Evolutionary conservation across 2,329 filamentous ascomycete genomes (phyloP).

Genomic region (Alternaria arborescens): DNA sequence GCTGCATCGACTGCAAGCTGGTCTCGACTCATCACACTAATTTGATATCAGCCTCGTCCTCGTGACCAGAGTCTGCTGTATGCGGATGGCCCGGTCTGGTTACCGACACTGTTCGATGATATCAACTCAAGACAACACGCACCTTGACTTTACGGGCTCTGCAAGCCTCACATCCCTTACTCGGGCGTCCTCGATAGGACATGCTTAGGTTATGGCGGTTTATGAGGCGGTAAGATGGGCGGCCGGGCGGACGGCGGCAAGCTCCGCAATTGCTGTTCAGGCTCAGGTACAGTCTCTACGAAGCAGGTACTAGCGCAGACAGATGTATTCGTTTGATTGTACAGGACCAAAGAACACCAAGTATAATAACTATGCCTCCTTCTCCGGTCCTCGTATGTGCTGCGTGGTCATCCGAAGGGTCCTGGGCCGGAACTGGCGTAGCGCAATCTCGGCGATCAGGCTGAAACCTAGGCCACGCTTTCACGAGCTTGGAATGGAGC

Average conservation of each 20-base stretch:
- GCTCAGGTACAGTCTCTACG: background rate
- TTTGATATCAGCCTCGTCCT: conserved; percentile 7
- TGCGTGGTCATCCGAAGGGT: conserved; percentile 10
- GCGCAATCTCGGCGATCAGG: conserved; percentile 11
- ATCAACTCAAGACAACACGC: conserved; percentile 2
- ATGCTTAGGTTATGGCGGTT: conserved; percentile 23
- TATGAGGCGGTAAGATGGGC: background rate
- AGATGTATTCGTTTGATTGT: background rate
- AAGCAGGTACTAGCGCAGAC: conserved; percentile 10
- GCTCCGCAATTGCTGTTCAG: conserved; percentile 2
- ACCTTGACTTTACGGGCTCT: conserved; percentile 48
- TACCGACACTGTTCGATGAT: background rate
- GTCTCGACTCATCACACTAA: conserved; percentile 47
- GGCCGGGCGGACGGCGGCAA: conserved; percentile 1
- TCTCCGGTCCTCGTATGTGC: conserved; percentile 1
- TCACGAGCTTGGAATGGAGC: conserved; percentile 7
- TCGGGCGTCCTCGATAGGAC: conserved; percentile 48
- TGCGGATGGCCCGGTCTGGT: background rate
- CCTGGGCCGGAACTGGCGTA: conserved; percentile 4
- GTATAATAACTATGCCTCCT: conserved; percentile 2
- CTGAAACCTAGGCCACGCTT: conserved; percentile 12
- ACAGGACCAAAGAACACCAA: conserved; percentile 1
- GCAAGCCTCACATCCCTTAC: conserved; percentile 48
- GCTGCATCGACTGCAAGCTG: conserved; percentile 41
- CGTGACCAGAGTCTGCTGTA: background rate